Evolutionary conservation across 768 basidiomycete genomes (phyloP).

Genomic region (Collybia mongolica): DNA sequence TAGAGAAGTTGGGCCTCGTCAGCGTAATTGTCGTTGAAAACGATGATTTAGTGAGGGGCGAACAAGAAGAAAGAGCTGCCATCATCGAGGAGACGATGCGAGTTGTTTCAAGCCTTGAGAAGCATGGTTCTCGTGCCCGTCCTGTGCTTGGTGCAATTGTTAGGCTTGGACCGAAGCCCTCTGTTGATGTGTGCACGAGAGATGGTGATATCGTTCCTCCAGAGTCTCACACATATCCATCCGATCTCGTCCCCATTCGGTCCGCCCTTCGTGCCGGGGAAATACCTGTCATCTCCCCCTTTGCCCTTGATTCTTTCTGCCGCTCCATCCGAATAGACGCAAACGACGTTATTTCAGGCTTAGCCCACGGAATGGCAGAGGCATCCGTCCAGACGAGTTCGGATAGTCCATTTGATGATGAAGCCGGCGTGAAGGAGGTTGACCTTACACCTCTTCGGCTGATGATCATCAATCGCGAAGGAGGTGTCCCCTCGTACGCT

Average conservation of each 20-base stretch:
- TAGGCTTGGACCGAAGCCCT: slow-evolving; percentile 76
- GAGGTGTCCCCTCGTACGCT: slow-evolving; percentile 97
- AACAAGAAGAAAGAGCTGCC: slow-evolving; percentile 63
- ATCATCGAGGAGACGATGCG: slow-evolving; percentile 84
- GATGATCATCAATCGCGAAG: slow-evolving; percentile 97
- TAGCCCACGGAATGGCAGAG: slow-evolving; percentile 84
- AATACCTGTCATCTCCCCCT: slow-evolving; percentile 93
- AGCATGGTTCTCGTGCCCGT: slow-evolving; percentile 82
- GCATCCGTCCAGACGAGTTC: slow-evolving; percentile 31
- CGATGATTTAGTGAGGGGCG: slow-evolving; percentile 69
- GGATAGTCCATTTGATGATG: slow-evolving; percentile 26
- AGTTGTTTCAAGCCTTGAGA: slow-evolving; percentile 78
- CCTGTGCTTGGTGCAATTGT: slow-evolving; percentile 88
- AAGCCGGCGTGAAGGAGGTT: slow-evolving; percentile 47
- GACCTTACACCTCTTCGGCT: slow-evolving; percentile 93
- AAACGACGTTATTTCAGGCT: slow-evolving; percentile 85
- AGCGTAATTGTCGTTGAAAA: slow-evolving; percentile 94
- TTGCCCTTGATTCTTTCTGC: slow-evolving; percentile 90
- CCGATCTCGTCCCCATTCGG: slow-evolving; percentile 81
- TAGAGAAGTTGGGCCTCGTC: slow-evolving; percentile 94
- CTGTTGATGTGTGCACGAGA: slow-evolving; percentile 28
- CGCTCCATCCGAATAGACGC: slow-evolving; percentile 83
- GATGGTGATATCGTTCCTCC: slow-evolving; percentile 43
- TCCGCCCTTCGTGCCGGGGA: slow-evolving; percentile 91
- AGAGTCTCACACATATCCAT: slow-evolving; percentile 77